Evolutionary conservation across 202 grass and related monocot genomes (phyloP).

Genomic region (Cymbopogon flexuosus): DNA sequence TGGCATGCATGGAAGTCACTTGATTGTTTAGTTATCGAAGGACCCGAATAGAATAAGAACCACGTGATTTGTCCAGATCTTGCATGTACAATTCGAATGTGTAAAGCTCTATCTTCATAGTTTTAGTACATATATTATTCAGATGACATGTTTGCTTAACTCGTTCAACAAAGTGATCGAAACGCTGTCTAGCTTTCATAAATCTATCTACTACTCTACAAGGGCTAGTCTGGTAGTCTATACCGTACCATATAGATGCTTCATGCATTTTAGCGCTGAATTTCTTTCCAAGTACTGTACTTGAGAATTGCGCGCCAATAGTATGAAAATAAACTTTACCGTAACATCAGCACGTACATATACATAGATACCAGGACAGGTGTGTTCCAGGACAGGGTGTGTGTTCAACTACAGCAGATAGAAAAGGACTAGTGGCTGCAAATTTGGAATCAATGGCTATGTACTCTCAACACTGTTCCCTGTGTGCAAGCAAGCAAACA

Average conservation of each 20-base stretch:
- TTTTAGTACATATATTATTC: not conserved
- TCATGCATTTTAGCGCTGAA: not conserved
- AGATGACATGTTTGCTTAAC: conserved; percentile 23
- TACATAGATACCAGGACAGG: not conserved
- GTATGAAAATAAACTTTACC: too few relatives aligned
- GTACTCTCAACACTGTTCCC: conserved; percentile 20
- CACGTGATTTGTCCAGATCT: conserved; percentile 36
- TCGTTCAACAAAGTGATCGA: conserved; percentile 1
- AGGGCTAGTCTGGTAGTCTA: not conserved
- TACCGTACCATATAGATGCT: not conserved
- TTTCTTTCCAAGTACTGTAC: conserved; percentile 15
- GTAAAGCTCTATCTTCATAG: conserved; percentile 19
- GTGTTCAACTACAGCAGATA: conserved; percentile 24
- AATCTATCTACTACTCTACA: not conserved
- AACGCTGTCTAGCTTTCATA: conserved; percentile 21
- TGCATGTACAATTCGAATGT: conserved; percentile 30
- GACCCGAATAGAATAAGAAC: conserved; percentile 25
- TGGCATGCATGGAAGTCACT: conserved; percentile 23
- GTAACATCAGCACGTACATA: not conserved
- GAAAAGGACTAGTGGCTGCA: conserved; percentile 16
- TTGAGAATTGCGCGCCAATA: conserved; percentile 3
- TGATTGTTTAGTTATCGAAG: conserved; percentile 17
- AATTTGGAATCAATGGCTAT: conserved; percentile 26
- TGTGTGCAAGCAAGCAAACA: not conserved
- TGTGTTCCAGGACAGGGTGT: not conserved